Evolutionary conservation across 306 rosid genomes (phyloP), one percentile per base, ranked within the genome.

Genomic region (Styphnolobium japonicum): DNA sequence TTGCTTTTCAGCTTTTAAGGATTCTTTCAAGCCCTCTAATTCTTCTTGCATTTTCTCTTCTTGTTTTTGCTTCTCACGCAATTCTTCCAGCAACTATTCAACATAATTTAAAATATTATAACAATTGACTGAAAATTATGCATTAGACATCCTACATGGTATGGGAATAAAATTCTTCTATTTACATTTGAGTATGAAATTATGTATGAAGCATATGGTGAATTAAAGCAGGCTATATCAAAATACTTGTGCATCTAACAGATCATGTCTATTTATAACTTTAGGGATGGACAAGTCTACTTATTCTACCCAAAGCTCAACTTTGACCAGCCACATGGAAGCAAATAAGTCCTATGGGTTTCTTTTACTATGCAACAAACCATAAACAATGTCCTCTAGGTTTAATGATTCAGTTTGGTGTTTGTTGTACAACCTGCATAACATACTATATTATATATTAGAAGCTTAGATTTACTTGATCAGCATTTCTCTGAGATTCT

Each of bases 401-500:
- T 29, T 55, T 67, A 68, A 34, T 27, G 5, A 45, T 56, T 68
- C 36, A 75, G 40, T 79, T 85, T 51, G 70, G 64, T 64, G 29
- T 21, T 57, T 55, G n/a, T 31, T 19, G 57, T 66, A 52, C 31
- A 58, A 80, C 45, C 16, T 22, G 49, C 58, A 69, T 63, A 55
- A 65, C 25, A 74, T 21, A 34, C 22, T 58, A 81, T 7, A 39
- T 64, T 21, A 51, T 56, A 42, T 12, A 27, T 25, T 6, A 73
- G 58, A 86, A 49, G 40, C 40, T 60, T 70, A 69, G 65, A 74
- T 86, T 84, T 85, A 95, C 99, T 84, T 91, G 88, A 87, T 91
- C 91, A 80, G 83, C 86, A 84, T 84, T 91, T 77, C 79, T 89
- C 66, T 95, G 94, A 80, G 97, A 95, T 62, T 91, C 98, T 87